phyloP scores from a whole-genome alignment of 1,284 basidiomycete species.

The Meira nashicola region DNA sequence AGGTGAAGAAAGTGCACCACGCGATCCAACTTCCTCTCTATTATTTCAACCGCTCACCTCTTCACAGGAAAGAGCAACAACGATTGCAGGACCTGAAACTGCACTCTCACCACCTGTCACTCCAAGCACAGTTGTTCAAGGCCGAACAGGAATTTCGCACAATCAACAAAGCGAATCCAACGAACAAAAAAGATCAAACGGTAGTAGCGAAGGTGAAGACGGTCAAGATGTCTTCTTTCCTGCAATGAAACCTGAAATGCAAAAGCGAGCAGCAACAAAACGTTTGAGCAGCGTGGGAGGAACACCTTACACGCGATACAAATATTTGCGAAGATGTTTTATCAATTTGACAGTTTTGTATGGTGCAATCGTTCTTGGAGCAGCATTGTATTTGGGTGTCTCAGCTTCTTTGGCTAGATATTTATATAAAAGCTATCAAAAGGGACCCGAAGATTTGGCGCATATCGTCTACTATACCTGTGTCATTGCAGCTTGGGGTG shows the following conservation, averaged over 20 bases:
- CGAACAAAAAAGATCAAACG: conserved; percentile 2
- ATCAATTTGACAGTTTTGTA: conserved; percentile 37
- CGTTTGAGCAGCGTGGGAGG: neutral
- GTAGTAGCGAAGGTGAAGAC: neutral
- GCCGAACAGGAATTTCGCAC: neutral
- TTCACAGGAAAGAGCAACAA: neutral
- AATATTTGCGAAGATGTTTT: conserved; percentile 35
- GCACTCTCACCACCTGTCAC: conserved; percentile 3
- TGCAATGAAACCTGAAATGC: conserved; percentile 11
- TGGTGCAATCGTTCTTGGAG: conserved; percentile 32
- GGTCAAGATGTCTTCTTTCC: conserved; percentile 20
- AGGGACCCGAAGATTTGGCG: neutral
- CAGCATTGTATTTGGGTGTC: conserved; percentile 22
- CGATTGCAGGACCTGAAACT: neutral
- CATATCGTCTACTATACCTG: conserved; percentile 9
- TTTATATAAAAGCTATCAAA: conserved; percentile 7
- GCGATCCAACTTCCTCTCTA: conserved; percentile 1
- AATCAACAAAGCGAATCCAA: neutral
- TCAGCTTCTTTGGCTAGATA: conserved; percentile 13
- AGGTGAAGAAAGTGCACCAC: neutral
- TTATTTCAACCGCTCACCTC: conserved; percentile 17
- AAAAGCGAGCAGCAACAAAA: conserved; percentile 1
- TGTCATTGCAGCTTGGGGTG: conserved; percentile 24
- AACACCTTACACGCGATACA: conserved; percentile 23
- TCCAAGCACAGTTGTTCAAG: neutral